Percentiles rank a stretch among this genome's conserved stretches.
phyloP scores from a whole-genome alignment of 805 yeast species.

The Ogataea saltuana region DNA sequence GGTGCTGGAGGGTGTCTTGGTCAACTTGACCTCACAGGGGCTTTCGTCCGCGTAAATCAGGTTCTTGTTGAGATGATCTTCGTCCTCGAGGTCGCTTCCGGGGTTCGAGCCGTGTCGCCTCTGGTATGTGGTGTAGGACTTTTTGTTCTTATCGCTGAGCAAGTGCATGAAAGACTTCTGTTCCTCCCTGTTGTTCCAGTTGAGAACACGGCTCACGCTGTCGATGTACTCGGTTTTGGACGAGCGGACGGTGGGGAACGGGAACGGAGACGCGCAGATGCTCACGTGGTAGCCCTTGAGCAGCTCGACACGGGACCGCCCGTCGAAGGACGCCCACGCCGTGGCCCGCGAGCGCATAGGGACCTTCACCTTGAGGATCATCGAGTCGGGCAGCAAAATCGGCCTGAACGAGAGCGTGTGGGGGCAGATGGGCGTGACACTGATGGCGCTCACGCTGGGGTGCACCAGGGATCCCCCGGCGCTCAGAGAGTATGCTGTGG shows the following conservation, averaged over 20 bases:
- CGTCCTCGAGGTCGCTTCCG: constrained; percentile 26
- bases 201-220: constrained; percentile 78
- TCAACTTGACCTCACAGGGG: too few relatives aligned
- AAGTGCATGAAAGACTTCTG: constrained; percentile 78
- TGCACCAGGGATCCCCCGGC: constrained; percentile 96
- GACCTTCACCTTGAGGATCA: constrained; percentile 78
- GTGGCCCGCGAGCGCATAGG: constrained; percentile 79
- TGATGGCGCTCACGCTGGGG: constrained; percentile 89
- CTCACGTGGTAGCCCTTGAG: constrained; percentile 82
- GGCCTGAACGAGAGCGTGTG: constrained; percentile 94
- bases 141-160: constrained; percentile 56
- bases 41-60: constrained; percentile 6
- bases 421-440: constrained; percentile 95
- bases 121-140: constrained; percentile 38
- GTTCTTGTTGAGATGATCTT: constrained; percentile 21
- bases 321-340: constrained; percentile 98
- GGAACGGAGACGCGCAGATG: constrained; percentile 81
- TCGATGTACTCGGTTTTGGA: constrained; percentile 78
- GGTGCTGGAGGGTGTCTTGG: too few relatives aligned
- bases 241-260: constrained; percentile 89
- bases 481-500: constrained; percentile 91
- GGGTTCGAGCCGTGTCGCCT: constrained; percentile 20
- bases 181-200: constrained; percentile 91
- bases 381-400: constrained; percentile 88
- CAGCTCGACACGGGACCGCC: constrained; percentile 81